Evolutionary conservation across 345 rosid genomes (phyloP).

Genomic region (Brassica carinata): DNA sequence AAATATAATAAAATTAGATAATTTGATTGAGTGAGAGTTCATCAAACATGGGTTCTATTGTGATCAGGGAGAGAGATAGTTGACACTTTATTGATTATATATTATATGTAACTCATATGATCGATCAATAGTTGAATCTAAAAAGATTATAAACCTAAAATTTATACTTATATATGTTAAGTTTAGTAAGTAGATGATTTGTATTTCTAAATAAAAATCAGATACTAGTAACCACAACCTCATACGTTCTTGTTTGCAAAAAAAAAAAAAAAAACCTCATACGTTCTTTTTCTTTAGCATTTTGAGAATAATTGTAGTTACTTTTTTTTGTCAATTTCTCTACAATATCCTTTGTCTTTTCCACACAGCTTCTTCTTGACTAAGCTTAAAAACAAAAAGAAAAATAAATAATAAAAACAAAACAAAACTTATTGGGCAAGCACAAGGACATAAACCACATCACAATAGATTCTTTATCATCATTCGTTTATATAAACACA

Average conservation of each 20-base stretch:
- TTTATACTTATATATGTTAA: too few species aligned
- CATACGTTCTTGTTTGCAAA: too few species aligned
- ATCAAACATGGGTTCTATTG: constrained; percentile 1
- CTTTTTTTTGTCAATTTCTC: constrained; percentile 22
- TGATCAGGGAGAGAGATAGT: not conserved
- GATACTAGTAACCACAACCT: too few species aligned
- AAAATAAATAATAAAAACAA: not conserved
- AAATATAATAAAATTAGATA: not conserved
- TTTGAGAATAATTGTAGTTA: not conserved
- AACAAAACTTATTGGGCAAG: not conserved
- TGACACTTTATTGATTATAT: not conserved
- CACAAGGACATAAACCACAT: not conserved
- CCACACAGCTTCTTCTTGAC: constrained; percentile 35
- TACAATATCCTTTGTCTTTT: constrained; percentile 39
- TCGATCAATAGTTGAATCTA: not conserved
- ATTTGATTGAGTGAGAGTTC: not conserved
- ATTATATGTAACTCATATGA: not conserved
- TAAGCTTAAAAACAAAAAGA: not conserved
- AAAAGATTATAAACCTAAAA: not conserved
- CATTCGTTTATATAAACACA: constrained; percentile 13
- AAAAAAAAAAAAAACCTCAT: too few species aligned
- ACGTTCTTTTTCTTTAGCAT: not conserved
- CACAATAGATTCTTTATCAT: constrained; percentile 2
- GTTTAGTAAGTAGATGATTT: too few species aligned
- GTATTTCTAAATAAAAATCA: too few species aligned